phyloP scores from a whole-genome alignment of 495 filamentous ascomycete genomes.

The Daldinia vernicosa region DNA sequence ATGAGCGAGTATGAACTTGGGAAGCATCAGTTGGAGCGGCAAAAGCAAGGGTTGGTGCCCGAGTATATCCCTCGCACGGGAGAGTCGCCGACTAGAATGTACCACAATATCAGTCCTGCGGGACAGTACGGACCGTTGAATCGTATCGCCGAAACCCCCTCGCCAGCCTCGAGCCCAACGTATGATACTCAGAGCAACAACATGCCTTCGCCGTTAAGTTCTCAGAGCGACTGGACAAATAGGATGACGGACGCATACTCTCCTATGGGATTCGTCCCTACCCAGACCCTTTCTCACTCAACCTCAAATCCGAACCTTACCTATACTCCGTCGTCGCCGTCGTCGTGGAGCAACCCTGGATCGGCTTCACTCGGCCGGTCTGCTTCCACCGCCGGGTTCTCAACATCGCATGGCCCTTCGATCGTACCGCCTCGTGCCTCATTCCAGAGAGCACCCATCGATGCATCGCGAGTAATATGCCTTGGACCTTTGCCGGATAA shows the following conservation, averaged over 20 bases:
- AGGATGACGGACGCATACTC: conserved; percentile 53
- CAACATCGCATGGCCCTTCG: conserved; percentile 42
- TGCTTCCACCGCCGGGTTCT: conserved; percentile 44
- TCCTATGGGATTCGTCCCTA: conserved; percentile 49
- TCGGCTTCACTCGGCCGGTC: conserved; percentile 50
- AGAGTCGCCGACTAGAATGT: conserved; percentile 46
- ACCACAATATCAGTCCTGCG: conserved; percentile 48
- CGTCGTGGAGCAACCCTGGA: conserved; percentile 44
- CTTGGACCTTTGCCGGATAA: conserved; percentile 60
- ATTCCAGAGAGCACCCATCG: conserved; percentile 58
- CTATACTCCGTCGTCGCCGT: conserved; percentile 51
- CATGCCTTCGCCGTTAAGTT: conserved; percentile 58
- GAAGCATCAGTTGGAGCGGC: conserved; percentile 55
- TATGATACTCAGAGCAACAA: conserved; percentile 52
- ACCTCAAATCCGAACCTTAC: conserved; percentile 44
- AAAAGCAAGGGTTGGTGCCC: conserved; percentile 52
- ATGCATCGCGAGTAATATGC: conserved; percentile 60
- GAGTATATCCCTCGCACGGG: conserved; percentile 44
- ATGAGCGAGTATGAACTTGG: conserved; percentile 57
- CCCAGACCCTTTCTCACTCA: conserved; percentile 42
- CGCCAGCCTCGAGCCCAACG: conserved; percentile 54
- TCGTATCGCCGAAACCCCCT: conserved; percentile 43
- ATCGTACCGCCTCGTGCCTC: conserved; percentile 47
- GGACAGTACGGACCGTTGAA: conserved; percentile 53
- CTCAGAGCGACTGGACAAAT: conserved; percentile 53